These are phyloP conservation scores for Cordyceps tenuipes DNA, from an alignment of 2,329 filamentous ascomycete species.

Conservation along the genomic window DNA sequence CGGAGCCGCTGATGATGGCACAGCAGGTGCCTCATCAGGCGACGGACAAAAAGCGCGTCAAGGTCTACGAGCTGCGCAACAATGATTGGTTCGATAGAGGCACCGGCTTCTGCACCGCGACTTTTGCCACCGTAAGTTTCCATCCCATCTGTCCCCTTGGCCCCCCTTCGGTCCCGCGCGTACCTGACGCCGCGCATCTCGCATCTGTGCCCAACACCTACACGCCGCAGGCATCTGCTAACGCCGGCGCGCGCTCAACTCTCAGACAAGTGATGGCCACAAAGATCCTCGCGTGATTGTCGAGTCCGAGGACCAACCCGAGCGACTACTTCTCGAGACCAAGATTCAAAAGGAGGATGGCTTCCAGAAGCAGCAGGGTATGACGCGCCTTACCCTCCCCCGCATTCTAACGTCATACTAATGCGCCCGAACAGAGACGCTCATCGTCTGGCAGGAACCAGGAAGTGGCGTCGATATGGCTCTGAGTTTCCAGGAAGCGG, in stretches of 20 bases:
- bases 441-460: constrained; percentile 95
- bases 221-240: constrained; percentile 17
- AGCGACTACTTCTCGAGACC: constrained; percentile 77
- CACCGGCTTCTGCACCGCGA: constrained; percentile 87
- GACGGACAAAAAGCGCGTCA: constrained; percentile 71
- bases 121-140: constrained; percentile 59
- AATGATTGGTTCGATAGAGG: constrained; percentile 99
- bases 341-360: constrained; percentile 88
- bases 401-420: constrained; percentile 17
- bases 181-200: constrained; percentile 1
- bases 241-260: constrained; percentile 16
- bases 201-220: not conserved
- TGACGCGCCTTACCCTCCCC: constrained; percentile 18
- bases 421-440: constrained; percentile 58
- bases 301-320: constrained; percentile 85
- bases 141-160: not conserved
- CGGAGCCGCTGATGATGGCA: constrained; percentile 62
- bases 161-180: constrained; percentile 8
- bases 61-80: constrained; percentile 96
- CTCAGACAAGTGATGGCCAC: constrained; percentile 48
- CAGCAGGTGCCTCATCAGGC: constrained; percentile 61
- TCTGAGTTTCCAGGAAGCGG: constrained; percentile 93
- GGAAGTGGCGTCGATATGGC: constrained; percentile 87
- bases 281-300: constrained; percentile 86
- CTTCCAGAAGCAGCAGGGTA: constrained; percentile 97